A percentile compares a stretch with the other conserved stretches of the same genome.
Evolutionary conservation across 2,329 filamentous ascomycete species (phyloP).

Genomic region (Aspergillus sp.): DNA sequence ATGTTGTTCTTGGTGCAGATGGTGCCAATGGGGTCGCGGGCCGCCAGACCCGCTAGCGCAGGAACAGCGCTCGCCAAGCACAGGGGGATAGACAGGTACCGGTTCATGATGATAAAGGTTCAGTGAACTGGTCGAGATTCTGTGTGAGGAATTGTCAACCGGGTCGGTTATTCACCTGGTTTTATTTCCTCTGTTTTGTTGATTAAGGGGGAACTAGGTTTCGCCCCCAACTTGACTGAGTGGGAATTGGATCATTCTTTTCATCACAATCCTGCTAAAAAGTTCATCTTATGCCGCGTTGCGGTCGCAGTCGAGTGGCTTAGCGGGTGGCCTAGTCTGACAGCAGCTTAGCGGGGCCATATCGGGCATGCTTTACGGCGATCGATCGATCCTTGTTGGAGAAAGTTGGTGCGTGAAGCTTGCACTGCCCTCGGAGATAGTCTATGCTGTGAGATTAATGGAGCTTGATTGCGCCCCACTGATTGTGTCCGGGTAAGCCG

Average conservation of each 20-base stretch:
- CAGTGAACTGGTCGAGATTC: no score
- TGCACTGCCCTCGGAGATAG: no score
- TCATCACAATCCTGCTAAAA: not conserved
- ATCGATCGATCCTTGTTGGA: not conserved
- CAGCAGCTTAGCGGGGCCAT: not conserved
- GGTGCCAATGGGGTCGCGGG: constrained; percentile 1
- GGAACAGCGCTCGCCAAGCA: constrained; percentile 2
- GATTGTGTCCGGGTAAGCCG: no score
- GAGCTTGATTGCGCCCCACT: no score
- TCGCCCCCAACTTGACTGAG: not conserved
- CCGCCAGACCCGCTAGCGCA: not conserved
- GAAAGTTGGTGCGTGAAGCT: no score
- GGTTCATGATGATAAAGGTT: not conserved
- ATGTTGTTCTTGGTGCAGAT: constrained; percentile 24
- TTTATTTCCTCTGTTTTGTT: not conserved
- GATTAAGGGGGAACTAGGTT: not conserved
- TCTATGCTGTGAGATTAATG: no score
- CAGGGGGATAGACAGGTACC: not conserved
- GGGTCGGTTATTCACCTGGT: not conserved
- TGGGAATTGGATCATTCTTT: not conserved
- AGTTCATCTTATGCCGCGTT: not conserved
- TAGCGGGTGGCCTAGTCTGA: constrained; percentile 3
- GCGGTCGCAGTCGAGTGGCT: not conserved
- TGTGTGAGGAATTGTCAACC: not conserved
- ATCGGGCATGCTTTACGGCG: not conserved